Evolutionary conservation across 345 rosid genomes (phyloP).

Genomic region (Eucalyptus microcorys): DNA sequence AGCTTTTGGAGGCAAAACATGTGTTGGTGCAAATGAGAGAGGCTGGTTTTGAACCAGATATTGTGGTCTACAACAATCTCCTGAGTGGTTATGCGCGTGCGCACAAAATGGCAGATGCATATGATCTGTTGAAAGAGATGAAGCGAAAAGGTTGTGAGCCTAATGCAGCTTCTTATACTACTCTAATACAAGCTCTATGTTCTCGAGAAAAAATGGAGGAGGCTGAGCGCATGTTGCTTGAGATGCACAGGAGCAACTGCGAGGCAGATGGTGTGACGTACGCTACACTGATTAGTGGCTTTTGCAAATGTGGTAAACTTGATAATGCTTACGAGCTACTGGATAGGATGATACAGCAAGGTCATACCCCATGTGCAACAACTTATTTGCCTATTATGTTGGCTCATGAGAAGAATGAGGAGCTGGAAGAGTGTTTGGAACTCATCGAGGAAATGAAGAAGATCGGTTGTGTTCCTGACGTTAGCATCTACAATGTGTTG

Average conservation of each 20-base stretch:
- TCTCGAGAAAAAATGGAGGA: slow-evolving; percentile 63
- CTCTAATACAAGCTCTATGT: slow-evolving; percentile 68
- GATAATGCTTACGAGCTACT: slow-evolving; percentile 48
- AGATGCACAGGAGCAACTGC: slow-evolving; percentile 69
- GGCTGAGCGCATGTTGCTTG: slow-evolving; percentile 54
- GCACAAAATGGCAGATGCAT: slow-evolving; percentile 68
- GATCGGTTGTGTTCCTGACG: slow-evolving; percentile 47
- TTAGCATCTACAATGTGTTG: slow-evolving; percentile 40
- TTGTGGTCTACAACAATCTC: slow-evolving; percentile 70
- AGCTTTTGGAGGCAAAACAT: slow-evolving; percentile 77
- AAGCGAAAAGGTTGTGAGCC: slow-evolving; percentile 54
- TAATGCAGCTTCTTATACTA: slow-evolving; percentile 51
- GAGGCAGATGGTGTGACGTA: slow-evolving; percentile 67
- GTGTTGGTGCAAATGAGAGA: slow-evolving; percentile 82
- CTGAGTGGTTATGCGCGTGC: slow-evolving; percentile 49
- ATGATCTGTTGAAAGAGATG: slow-evolving; percentile 74
- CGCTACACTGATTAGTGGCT: slow-evolving; percentile 66
- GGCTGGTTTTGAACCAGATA: slow-evolving; percentile 69
- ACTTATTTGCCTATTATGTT: slow-evolving; percentile 70
- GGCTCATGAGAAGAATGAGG: slow-evolving; percentile 72
- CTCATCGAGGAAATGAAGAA: slow-evolving; percentile 48
- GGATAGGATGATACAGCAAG: slow-evolving; percentile 46
- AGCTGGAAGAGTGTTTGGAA: slow-evolving; percentile 54
- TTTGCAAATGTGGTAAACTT: slow-evolving; percentile 64
- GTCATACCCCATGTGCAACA: slow-evolving; percentile 36